Evolutionary conservation across 306 rosid species (phyloP).

Genomic region (Bauhinia variegata): DNA sequence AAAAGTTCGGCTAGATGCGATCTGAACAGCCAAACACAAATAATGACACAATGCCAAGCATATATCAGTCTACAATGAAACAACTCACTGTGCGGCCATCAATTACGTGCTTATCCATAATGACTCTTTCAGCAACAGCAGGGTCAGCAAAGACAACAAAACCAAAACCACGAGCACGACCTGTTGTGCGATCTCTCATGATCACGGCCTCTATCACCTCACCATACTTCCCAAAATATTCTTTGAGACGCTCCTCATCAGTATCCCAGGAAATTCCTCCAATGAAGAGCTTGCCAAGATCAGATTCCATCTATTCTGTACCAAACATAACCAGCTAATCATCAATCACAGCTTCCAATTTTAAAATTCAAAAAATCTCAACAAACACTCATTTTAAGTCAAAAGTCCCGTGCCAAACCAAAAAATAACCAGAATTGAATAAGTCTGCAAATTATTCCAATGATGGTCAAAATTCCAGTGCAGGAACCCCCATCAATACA

Average conservation of each 20-base stretch:
- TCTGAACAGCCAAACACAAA: slow-evolving; percentile 20
- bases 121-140: slow-evolving; percentile 88
- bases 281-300: slow-evolving; percentile 99
- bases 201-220: slow-evolving; percentile 97
- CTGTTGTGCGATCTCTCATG: slow-evolving; percentile 97
- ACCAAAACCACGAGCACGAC: slow-evolving; percentile 99
- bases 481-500: slow-evolving; percentile 43
- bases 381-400: slow-evolving; percentile 22
- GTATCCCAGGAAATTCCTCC: slow-evolving; percentile 99
- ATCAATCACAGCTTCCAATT: slow-evolving; percentile 40
- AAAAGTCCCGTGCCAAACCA: slow-evolving; percentile 41
- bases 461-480: slow-evolving; percentile 39
- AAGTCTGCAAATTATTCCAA: slow-evolving; percentile 32
- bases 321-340: slow-evolving; percentile 45
- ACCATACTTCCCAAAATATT: slow-evolving; percentile 89
- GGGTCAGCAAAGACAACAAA: slow-evolving; percentile 93
- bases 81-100: slow-evolving; percentile 94
- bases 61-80: slow-evolving; percentile 21
- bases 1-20: background rate
- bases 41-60: slow-evolving; percentile 38
- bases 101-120: slow-evolving; percentile 90
- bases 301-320: slow-evolving; percentile 86
- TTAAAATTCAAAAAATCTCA: slow-evolving; percentile 30
- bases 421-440: slow-evolving; percentile 29
- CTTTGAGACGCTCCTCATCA: slow-evolving; percentile 91